phyloP scores from a whole-genome alignment of 805 yeast species.

The Sugiyamaella valdiviana region DNA sequence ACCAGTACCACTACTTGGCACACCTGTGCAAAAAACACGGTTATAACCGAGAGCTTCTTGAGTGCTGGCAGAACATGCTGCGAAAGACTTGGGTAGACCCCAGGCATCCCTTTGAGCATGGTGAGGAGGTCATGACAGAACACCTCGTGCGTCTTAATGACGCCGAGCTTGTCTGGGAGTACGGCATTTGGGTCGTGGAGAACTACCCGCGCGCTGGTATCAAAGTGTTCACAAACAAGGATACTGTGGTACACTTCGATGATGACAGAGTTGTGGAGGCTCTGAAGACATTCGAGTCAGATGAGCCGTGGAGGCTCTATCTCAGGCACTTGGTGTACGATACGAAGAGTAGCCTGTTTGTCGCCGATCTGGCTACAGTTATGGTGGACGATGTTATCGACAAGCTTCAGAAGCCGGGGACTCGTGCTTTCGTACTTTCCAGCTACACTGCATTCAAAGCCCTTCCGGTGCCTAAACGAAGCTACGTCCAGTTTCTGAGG shows the following conservation, averaged over 20 bases:
- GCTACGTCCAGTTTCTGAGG: slow-evolving; percentile 24
- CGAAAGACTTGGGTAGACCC: slow-evolving; percentile 25
- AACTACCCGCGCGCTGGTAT: slow-evolving; percentile 30
- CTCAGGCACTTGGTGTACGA: slow-evolving; percentile 31
- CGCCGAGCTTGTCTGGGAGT: slow-evolving; percentile 32
- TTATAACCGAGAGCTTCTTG: slow-evolving; percentile 22
- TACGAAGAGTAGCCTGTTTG: slow-evolving; percentile 22
- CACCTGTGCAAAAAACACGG: slow-evolving; percentile 23
- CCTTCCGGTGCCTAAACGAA: slow-evolving; percentile 32
- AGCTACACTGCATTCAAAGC: slow-evolving; percentile 19
- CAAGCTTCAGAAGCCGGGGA: slow-evolving; percentile 16
- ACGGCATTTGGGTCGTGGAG: slow-evolving; percentile 32
- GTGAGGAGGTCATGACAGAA: slow-evolving; percentile 25
- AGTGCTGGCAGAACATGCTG: slow-evolving; percentile 23
- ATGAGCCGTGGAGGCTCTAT: slow-evolving; percentile 33
- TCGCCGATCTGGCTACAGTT: slow-evolving; percentile 31
- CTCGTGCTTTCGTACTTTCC: slow-evolving; percentile 16
- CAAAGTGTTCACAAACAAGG: slow-evolving; percentile 27
- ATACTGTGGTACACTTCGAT: slow-evolving; percentile 23
- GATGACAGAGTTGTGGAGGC: slow-evolving; percentile 28
- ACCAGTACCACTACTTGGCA: slow-evolving; percentile 26
- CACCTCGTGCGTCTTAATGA: slow-evolving; percentile 20
- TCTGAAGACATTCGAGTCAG: slow-evolving; percentile 30
- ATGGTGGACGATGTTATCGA: slow-evolving; percentile 31
- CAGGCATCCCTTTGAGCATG: slow-evolving; percentile 19